These are phyloP conservation scores for Erysimum cheiri DNA, from an alignment of 441 rosid species.

Conservation along the genomic window DNA sequence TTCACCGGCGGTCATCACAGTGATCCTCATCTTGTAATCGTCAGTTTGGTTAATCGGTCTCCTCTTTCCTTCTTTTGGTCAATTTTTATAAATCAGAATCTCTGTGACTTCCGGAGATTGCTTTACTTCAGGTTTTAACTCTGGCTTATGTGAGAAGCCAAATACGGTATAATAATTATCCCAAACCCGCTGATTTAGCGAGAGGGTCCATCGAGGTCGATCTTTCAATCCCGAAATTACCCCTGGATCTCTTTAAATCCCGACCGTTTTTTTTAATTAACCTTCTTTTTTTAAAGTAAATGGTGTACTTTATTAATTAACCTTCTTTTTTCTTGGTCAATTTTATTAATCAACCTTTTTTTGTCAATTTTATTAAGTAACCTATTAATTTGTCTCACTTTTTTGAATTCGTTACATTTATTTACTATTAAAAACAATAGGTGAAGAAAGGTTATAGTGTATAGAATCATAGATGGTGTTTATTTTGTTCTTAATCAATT, in stretches of 20 bases:
- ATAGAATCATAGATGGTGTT: background rate
- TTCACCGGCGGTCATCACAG: conserved; percentile 92
- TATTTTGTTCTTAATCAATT: background rate
- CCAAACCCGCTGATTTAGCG: background rate
- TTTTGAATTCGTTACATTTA: too few species aligned
- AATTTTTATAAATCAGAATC: background rate
- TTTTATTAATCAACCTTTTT: too few species aligned
- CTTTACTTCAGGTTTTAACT: conserved; percentile 23
- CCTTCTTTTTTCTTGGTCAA: too few species aligned
- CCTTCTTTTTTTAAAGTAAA: too few species aligned
- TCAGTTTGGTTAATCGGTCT: conserved; percentile 25
- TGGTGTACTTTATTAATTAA: background rate
- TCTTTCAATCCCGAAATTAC: background rate
- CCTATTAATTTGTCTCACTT: too few species aligned
- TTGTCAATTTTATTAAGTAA: too few species aligned
- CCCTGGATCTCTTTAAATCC: background rate
- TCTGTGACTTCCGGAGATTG: conserved; percentile 18
- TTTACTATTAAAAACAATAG: too few species aligned
- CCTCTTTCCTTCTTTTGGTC: conserved; percentile 17
- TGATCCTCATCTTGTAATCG: conserved; percentile 67
- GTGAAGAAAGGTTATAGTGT: too few species aligned
- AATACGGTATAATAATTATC: background rate
- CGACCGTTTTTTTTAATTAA: background rate
- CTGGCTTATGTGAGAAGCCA: conserved; percentile 24
- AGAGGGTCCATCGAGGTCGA: background rate